Conservation (phyloP, 164 flowering plant species). For the Paratinospora sagittata region DNA sequence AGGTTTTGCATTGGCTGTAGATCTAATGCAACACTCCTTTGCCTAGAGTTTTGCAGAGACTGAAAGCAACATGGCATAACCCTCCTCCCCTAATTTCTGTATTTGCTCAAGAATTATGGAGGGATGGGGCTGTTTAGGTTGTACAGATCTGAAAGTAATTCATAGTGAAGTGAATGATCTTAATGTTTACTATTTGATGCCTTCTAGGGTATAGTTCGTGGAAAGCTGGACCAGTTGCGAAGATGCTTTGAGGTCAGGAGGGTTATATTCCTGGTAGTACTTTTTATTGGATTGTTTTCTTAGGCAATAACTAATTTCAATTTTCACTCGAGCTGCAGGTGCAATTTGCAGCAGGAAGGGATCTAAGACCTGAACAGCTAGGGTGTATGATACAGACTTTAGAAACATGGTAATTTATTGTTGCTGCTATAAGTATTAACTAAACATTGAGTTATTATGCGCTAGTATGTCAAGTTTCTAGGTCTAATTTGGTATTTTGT, state of each 20-base stretch:
- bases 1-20: neutral
- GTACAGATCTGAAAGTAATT: neutral
- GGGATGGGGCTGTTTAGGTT: neutral
- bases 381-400: constrained; percentile 76
- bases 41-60: neutral
- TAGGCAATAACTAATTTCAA: neutral
- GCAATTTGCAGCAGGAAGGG: constrained; percentile 99
- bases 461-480: neutral
- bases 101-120: neutral
- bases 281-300: neutral
- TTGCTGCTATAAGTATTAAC: neutral
- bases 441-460: neutral
- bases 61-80: neutral
- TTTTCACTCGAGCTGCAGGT: constrained; percentile 47
- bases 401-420: constrained; percentile 55
- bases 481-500: neutral
- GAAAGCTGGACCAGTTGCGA: constrained; percentile 89
- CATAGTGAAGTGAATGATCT: neutral
- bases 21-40: neutral
- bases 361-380: constrained; percentile 85
- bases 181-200: neutral
- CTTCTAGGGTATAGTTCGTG: constrained; percentile 86
- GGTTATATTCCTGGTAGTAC: neutral
- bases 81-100: neutral
- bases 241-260: constrained; percentile 85